Percentiles rank a stretch among this genome's conserved stretches.
These are phyloP conservation scores for Pseudocercospora fuligena DNA, from an alignment of 2,329 filamentous ascomycete species.

Conservation along the genomic window DNA sequence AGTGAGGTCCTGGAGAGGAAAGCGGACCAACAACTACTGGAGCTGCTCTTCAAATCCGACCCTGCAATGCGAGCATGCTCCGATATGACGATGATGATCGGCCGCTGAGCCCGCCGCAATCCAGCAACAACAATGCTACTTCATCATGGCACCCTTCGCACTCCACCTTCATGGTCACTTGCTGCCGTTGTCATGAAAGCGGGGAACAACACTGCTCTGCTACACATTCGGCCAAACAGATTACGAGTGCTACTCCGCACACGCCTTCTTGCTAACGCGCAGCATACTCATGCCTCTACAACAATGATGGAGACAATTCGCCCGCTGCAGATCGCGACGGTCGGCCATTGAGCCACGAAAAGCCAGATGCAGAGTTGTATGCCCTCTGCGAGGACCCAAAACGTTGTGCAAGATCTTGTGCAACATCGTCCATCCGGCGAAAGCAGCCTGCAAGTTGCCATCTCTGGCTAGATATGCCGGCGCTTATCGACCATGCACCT, in stretches of 20 bases:
- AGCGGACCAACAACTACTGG: neutral
- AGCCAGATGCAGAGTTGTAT: neutral
- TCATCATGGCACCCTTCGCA: slow-evolving; percentile 2
- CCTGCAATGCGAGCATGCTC: neutral
- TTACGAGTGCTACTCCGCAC: neutral
- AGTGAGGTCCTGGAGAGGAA: neutral
- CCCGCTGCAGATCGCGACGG: neutral
- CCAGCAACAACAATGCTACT: neutral
- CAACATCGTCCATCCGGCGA: neutral
- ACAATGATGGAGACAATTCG: no score
- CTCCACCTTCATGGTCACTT: neutral
- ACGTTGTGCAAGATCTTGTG: neutral
- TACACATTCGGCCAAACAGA: neutral
- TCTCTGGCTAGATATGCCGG: neutral
- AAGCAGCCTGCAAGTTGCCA: neutral
- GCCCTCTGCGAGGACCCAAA: neutral
- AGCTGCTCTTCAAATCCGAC: neutral
- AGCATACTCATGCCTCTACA: no score
- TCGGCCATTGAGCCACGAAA: no score
- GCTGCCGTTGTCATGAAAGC: neutral
- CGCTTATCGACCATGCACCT: slow-evolving; percentile 2
- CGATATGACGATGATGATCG: neutral
- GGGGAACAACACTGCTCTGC: neutral
- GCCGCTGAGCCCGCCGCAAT: neutral
- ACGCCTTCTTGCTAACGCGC: neutral